phyloP scores from a whole-genome alignment of 148 eudicot species.

The Talinum fruticosum region DNA sequence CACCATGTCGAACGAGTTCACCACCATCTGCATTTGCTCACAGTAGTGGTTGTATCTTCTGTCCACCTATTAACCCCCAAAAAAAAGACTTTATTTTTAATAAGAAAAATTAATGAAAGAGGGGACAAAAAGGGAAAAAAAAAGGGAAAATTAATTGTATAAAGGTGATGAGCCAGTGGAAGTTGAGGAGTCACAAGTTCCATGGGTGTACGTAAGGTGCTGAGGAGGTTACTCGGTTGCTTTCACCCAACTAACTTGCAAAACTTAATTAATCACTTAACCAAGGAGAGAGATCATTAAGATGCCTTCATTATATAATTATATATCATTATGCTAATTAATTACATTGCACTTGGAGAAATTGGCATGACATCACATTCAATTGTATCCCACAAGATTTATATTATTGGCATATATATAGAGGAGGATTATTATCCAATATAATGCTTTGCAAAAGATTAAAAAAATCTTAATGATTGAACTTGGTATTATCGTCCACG shows the following conservation, averaged over 20 bases:
- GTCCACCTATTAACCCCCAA: conserved; percentile 51
- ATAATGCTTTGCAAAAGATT: no score
- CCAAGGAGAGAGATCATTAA: not conserved
- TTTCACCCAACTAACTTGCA: conserved; percentile 38
- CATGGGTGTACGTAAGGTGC: conserved; percentile 30
- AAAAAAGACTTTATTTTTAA: not conserved
- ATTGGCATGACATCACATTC: conserved; percentile 21
- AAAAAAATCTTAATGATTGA: no score
- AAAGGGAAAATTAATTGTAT: conserved; percentile 5
- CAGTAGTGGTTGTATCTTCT: conserved; percentile 86
- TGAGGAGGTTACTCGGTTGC: conserved; percentile 30
- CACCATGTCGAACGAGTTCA: conserved; percentile 80
- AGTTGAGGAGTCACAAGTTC: conserved; percentile 40
- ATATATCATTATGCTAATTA: conserved; percentile 1
- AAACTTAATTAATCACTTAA: conserved; percentile 16
- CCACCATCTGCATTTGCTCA: conserved; percentile 96
- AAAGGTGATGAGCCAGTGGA: not conserved
- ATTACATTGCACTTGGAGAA: not conserved
- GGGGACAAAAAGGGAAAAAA: not conserved
- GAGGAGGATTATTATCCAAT: no score
- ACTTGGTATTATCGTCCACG: no score
- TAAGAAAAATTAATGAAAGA: not conserved
- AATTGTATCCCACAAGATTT: not conserved
- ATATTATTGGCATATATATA: not conserved
- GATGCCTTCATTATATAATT: conserved; percentile 19